phyloP scores from a whole-genome alignment of 345 rosid genomes.

The Pistacia integerrima region DNA sequence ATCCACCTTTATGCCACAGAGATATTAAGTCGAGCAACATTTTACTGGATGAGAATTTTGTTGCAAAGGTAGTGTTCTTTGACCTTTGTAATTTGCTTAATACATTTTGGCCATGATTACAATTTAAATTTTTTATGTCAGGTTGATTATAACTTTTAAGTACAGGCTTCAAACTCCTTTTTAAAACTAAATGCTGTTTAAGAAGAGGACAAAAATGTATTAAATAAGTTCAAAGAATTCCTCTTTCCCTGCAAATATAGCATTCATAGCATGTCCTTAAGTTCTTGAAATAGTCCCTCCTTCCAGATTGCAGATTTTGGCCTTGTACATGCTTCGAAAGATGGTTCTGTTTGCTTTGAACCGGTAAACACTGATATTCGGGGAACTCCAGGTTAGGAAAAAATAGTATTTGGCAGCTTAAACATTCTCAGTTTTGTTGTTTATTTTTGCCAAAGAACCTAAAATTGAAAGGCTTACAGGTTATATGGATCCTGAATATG shows the following conservation, averaged over 20 bases:
- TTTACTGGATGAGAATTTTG: slow-evolving; percentile 81
- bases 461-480: slow-evolving; percentile 49
- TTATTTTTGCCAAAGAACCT: slow-evolving; percentile 13
- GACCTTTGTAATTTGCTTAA: background rate
- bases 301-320: slow-evolving; percentile 97
- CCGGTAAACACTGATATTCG: slow-evolving; percentile 81
- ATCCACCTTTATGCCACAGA: slow-evolving; percentile 95
- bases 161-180: background rate
- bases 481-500: slow-evolving; percentile 94
- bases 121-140: background rate
- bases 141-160: background rate
- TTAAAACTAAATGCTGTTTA: background rate
- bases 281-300: slow-evolving; percentile 9
- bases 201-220: background rate
- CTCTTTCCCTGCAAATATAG: background rate
- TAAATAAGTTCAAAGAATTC: background rate
- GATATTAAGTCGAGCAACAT: slow-evolving; percentile 98
- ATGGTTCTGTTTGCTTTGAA: slow-evolving; percentile 85
- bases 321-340: slow-evolving; percentile 87
- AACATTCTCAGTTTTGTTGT: background rate
- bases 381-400: slow-evolving; percentile 93
- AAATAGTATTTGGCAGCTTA: background rate
- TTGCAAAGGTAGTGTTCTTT: slow-evolving; percentile 68
- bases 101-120: background rate
- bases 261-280: background rate